Conservation (phyloP, 176 grass and related monocot genomes). For the Guadua angustifolia region DNA sequence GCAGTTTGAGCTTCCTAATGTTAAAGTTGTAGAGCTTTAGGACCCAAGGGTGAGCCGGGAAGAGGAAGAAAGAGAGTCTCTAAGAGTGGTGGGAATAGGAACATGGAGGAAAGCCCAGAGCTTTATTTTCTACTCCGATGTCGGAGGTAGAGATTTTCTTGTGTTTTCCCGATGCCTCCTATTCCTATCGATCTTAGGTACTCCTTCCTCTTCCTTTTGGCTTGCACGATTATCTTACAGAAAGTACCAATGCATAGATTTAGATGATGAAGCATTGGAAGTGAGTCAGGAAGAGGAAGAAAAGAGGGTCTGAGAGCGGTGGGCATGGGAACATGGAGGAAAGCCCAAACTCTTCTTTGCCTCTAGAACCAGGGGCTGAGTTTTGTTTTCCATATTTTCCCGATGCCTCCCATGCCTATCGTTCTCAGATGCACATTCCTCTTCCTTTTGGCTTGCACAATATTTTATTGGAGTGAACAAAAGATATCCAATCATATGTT, state of each 20-base stretch:
- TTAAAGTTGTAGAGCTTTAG: neutral
- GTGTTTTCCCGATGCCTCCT: neutral
- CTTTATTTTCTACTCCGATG: neutral
- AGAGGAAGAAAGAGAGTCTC: constrained; percentile 19
- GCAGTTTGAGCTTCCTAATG: neutral
- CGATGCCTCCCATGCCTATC: neutral
- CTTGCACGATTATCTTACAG: too few species aligned
- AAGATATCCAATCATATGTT: neutral
- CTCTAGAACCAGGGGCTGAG: neutral
- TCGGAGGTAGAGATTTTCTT: neutral
- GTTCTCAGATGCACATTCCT: neutral
- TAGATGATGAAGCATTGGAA: neutral
- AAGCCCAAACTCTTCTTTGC: neutral
- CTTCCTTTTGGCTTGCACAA: neutral
- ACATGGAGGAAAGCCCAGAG: constrained; percentile 22
- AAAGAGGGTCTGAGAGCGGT: neutral
- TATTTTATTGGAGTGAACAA: neutral
- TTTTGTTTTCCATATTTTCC: neutral
- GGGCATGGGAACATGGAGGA: constrained; percentile 9
- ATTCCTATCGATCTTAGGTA: neutral
- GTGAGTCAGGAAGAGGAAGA: neutral
- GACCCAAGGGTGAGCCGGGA: neutral
- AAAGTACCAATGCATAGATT: neutral
- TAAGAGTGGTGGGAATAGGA: constrained; percentile 41
- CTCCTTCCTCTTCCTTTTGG: constrained; percentile 17